phyloP scores from a whole-genome alignment of 2,329 filamentous ascomycete genomes.

The Shiraia sp. region DNA sequence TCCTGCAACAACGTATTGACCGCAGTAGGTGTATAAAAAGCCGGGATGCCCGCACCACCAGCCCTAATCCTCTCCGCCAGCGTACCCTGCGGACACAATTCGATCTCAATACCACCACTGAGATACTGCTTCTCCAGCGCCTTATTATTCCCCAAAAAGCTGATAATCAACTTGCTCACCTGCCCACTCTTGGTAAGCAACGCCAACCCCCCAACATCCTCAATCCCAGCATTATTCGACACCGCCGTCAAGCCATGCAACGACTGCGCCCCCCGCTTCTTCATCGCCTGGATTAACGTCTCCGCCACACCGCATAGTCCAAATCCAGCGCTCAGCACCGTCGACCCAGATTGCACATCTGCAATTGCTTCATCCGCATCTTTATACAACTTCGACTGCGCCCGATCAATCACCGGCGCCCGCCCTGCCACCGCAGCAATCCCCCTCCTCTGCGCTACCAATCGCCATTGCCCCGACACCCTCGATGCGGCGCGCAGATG shows the following conservation, averaged over 20 bases:
- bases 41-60: conserved; percentile 76
- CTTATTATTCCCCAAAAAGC: conserved; percentile 79
- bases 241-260: conserved; percentile 66
- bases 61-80: conserved; percentile 72
- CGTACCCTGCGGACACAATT: conserved; percentile 77
- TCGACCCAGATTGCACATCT: conserved; percentile 42
- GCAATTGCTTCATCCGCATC: conserved; percentile 44
- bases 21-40: conserved; percentile 78
- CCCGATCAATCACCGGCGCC: conserved; percentile 39
- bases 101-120: conserved; percentile 71
- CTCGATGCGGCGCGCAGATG: conserved; percentile 25
- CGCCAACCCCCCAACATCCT: conserved; percentile 67
- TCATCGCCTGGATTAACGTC: conserved; percentile 43
- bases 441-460: conserved; percentile 26
- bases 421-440: conserved; percentile 24
- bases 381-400: conserved; percentile 42
- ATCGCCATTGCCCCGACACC: conserved; percentile 23
- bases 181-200: conserved; percentile 71
- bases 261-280: conserved; percentile 33
- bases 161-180: conserved; percentile 73
- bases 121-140: conserved; percentile 74
- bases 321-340: conserved; percentile 45
- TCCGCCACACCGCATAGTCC: conserved; percentile 46
- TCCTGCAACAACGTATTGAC: conserved; percentile 66
- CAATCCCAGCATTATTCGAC: conserved; percentile 78